Evolutionary conservation across 768 basidiomycete species (phyloP), one percentile per base, ranked within the genome.

Genomic region (Lactarius quietus): DNA sequence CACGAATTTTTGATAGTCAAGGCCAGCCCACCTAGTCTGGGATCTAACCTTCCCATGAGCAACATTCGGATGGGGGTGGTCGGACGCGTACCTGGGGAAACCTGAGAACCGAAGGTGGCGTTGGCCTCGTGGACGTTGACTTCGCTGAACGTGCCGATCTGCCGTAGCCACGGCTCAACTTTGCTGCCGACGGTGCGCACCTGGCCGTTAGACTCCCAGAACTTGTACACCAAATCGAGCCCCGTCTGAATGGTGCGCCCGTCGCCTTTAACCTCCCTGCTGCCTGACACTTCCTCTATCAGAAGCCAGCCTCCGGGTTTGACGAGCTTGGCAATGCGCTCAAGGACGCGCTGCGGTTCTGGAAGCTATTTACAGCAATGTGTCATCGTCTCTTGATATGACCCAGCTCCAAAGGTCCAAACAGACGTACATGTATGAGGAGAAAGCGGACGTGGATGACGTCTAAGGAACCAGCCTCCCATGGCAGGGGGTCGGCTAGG

Each of bases 301-400:
- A 74, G 64, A 20, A 74, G 66, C 69, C 71, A 72, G 23, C 72
- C 73, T 8, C 72, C 71, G 6, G 72, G 73, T 29, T 61, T 67
- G 59, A 74, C 64, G 39, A 73, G 69, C 55, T 64, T 54, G 33
- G 65, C 62, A 17, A 69, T 64, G 38, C 67, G 70, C 26, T 48
- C 31, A 20, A 73, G 64, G 17, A 64, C 57, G 12, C 58, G 59
- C 51, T 63, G 64, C 10, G 62, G 69, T n/a, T 70, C 43, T 3
- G 71, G 71, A 12, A 73, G 66, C 71, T 72, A 39, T 10, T 48
- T 12, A 23, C 23, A 14, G 45, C 45, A 48, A 14, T 36, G 29
- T 10, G 35, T 3, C 3, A 33, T 45, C 45, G 33, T 35, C 4
- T 9, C 35, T 36, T 12, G 12, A 12, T 12, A 10, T 29, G 43